phyloP scores from a whole-genome alignment of 495 filamentous ascomycete genomes.

The Opeltia flavorubescens region DNA sequence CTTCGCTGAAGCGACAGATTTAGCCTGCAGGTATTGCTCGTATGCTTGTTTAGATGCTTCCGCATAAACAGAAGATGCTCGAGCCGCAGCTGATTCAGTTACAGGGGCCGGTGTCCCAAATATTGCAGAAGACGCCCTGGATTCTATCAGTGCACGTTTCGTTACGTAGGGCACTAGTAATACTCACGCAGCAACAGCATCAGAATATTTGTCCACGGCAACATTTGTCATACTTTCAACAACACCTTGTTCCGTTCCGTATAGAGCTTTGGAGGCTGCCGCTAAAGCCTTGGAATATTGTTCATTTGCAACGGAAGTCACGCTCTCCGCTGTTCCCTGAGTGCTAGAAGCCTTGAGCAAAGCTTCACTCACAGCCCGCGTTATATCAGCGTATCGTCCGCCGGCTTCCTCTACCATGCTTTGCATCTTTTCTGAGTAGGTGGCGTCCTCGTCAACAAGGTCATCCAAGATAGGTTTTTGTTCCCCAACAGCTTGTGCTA shows the following conservation, averaged over 20 bases:
- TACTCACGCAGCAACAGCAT: slow-evolving; percentile 48
- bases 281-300: slow-evolving; percentile 41
- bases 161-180: not conserved
- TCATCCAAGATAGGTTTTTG: slow-evolving; percentile 40
- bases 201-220: slow-evolving; percentile 41
- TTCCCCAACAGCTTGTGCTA: slow-evolving; percentile 36
- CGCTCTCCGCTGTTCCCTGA: slow-evolving; percentile 28
- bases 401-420: slow-evolving; percentile 35
- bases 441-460: slow-evolving; percentile 28
- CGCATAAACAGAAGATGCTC: slow-evolving; percentile 46
- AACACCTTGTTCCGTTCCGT: slow-evolving; percentile 39
- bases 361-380: slow-evolving; percentile 39
- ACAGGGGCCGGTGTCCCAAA: slow-evolving; percentile 43
- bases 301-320: slow-evolving; percentile 35
- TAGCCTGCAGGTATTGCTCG: slow-evolving; percentile 50
- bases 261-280: slow-evolving; percentile 43
- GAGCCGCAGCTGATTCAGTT: slow-evolving; percentile 24
- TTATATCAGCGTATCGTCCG: slow-evolving; percentile 36
- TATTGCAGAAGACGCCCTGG: slow-evolving; percentile 44
- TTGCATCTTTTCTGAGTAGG: slow-evolving; percentile 35
- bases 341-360: slow-evolving; percentile 28
- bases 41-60: slow-evolving; percentile 45
- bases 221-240: slow-evolving; percentile 35
- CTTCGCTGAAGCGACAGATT: slow-evolving; percentile 47
- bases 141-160: slow-evolving; percentile 8